Percentiles rank a stretch among this genome's conserved stretches.
Conservation (phyloP, 139 green algal species). For the Auxenochlorella protothecoides region DNA sequence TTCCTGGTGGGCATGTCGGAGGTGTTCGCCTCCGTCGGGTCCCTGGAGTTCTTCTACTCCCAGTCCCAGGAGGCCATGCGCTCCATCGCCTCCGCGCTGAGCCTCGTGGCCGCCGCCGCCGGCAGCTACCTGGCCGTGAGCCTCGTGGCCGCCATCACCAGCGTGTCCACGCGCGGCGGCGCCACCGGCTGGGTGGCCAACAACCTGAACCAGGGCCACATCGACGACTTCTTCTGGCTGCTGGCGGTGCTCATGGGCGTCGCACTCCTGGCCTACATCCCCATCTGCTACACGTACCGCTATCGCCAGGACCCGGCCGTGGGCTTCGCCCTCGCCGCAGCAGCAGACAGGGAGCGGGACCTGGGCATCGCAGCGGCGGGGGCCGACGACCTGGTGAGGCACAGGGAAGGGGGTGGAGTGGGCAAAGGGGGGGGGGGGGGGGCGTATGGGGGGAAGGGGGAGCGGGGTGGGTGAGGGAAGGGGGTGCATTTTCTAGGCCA, state of each 20-base stretch:
- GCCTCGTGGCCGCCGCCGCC: constrained; percentile 19
- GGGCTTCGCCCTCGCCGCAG: too few species aligned
- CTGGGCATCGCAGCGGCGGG: too few species aligned
- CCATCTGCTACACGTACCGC: constrained; percentile 2
- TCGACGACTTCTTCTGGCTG: constrained; percentile 20
- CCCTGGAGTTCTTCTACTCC: constrained; percentile 37
- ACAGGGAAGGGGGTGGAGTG: too few species aligned
- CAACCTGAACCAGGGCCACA: constrained; percentile 28
- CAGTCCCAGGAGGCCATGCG: constrained; percentile 35
- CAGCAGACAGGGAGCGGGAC: too few species aligned
- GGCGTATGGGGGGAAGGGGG: too few species aligned
- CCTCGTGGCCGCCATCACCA: constrained; percentile 17
- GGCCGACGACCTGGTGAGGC: too few species aligned
- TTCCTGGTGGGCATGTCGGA: constrained; percentile 29
- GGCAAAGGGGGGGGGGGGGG: too few species aligned
- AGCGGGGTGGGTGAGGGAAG: too few species aligned
- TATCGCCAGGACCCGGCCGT: constrained; percentile 2
- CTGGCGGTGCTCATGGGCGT: constrained; percentile 8
- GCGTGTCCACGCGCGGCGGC: not conserved
- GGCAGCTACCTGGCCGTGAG: constrained; percentile 23
- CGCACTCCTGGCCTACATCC: constrained; percentile 4
- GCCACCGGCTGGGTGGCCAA: constrained; percentile 2
- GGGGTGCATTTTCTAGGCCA: too few species aligned
- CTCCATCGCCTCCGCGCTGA: constrained; percentile 19
- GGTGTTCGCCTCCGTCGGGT: constrained; percentile 27